Percentiles rank a stretch among this genome's conserved stretches.
phyloP scores from a whole-genome alignment of 1,139 yeast genomes.

The Taphrina wiesneri region DNA sequence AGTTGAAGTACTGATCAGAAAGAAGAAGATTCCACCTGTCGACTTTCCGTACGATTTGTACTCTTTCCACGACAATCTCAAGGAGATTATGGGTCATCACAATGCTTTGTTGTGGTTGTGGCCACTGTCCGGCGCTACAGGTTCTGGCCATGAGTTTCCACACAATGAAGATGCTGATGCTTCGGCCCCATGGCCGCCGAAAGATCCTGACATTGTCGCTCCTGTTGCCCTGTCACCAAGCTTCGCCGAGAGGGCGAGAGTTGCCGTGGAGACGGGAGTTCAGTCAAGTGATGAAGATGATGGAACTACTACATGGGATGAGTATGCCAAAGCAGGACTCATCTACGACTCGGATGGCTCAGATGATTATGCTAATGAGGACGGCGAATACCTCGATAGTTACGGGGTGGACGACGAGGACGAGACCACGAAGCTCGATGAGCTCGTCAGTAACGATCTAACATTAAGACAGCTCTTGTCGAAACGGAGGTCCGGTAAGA shows the following conservation, averaged over 20 bases:
- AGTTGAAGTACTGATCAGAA: conserved; percentile 51
- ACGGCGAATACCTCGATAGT: conserved; percentile 20
- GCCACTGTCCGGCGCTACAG: conserved; percentile 26
- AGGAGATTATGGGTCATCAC: conserved; percentile 18
- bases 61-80: conserved; percentile 6
- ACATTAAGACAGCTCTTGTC: conserved; percentile 11
- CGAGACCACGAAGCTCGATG: conserved; percentile 3
- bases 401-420: conserved; percentile 28
- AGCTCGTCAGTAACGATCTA: conserved; percentile 5
- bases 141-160: conserved; percentile 38
- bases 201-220: not conserved
- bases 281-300: not conserved
- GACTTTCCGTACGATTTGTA: conserved; percentile 76
- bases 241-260: not conserved
- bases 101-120: conserved; percentile 23
- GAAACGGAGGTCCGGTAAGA: not conserved
- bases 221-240: not conserved
- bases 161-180: conserved; percentile 32
- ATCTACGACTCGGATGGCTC: conserved; percentile 5
- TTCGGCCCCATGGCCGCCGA: conserved; percentile 15
- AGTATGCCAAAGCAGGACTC: not conserved
- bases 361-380: conserved; percentile 14
- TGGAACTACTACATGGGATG: not conserved
- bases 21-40: conserved; percentile 41
- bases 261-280: not conserved